Evolutionary conservation across 208 protist genomes (phyloP).

Genomic region (Wallacemonas rigidus): DNA sequence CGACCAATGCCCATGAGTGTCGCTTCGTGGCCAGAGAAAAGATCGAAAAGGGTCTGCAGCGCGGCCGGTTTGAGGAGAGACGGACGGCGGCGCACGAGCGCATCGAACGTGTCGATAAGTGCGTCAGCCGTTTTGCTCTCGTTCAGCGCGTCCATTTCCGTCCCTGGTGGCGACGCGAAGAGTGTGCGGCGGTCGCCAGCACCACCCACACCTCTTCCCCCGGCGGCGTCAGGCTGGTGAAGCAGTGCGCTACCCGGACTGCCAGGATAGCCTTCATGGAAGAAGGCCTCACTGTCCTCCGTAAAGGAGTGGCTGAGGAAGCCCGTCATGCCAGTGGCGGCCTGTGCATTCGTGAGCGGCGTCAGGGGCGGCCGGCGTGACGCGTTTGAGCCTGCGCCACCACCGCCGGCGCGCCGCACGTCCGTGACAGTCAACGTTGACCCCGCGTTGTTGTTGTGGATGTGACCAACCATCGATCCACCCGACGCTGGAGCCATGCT

Average conservation of each 20-base stretch:
- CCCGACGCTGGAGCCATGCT: too few species aligned
- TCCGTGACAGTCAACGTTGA: slow-evolving; percentile 7
- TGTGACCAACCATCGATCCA: background rate
- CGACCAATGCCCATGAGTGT: slow-evolving; percentile 52
- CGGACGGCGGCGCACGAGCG: slow-evolving; percentile 47
- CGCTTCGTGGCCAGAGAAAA: slow-evolving; percentile 46
- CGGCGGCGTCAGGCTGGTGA: background rate
- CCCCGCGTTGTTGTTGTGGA: background rate
- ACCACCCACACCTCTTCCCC: background rate
- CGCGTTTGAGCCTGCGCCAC: background rate
- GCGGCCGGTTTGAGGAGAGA: slow-evolving; percentile 30
- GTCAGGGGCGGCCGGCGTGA: background rate
- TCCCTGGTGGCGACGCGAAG: background rate
- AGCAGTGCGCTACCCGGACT: background rate
- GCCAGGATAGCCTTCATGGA: slow-evolving; percentile 9
- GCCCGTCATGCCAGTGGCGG: background rate
- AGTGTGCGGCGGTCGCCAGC: slow-evolving; percentile 1
- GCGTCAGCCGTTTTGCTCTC: slow-evolving; percentile 47
- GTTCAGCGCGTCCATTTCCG: background rate
- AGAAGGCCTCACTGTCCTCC: background rate
- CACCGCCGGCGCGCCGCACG: background rate
- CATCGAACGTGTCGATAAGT: slow-evolving; percentile 50
- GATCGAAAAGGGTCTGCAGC: slow-evolving; percentile 45
- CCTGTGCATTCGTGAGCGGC: background rate
- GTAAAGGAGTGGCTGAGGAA: slow-evolving; percentile 8